Base-by-base conservation (phyloP, 768 basidiomycete species). In the Lentinus tigrinus region DNA sequence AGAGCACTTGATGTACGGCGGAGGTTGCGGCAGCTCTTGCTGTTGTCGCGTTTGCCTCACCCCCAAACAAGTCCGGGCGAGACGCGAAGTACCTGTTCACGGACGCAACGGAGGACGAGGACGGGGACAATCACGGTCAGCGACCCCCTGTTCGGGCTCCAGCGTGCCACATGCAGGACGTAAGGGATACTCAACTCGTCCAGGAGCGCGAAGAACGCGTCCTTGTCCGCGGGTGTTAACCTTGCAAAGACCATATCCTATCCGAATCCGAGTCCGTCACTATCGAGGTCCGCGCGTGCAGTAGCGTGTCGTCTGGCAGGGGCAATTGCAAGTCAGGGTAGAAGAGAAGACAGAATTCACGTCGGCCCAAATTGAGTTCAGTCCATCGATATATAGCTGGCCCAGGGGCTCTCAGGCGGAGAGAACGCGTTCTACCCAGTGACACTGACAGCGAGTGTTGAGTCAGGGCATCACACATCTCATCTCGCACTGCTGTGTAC, bases 171-270 rank as follows among this genome's bases (percentile, higher is more conserved):
- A 24, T 34, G n/a, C 17, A 6, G 21, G 13, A 37, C 14, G 36
- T 11, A 26, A 14, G 39, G 3, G 50, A 16, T 28, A 69, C 67
- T 63, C 73, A 70, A 91, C 91, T 93, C 91, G 69, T 93, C 91
- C 36, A 93, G 75, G 23, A 93, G 80, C 28, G 81, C 78, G 67
- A 93, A 93, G 72, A 93, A 92, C 14, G 91, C 90, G 54, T 88
- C 82, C 70, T 92, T 92, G 71, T 93, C 91, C 62, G 84, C 74
- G 50, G 73, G 59, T 19, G 82, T 75, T 46, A 93, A 79, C 63
- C 81, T 86, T 54, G 88, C 69, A 67, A 93, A 93, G 40, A 87
- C 87, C 89, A 91, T 91, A 44, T 60, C 60, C 21, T n/a, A 13
- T 47, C 11, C 31, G n/a, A n/a, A n/a, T n/a, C n/a, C n/a, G 47